Evolutionary conservation across 2,329 filamentous ascomycete genomes (phyloP), one percentile per base, ranked within the genome.

Genomic region (Chaetomiaceae sp.): DNA sequence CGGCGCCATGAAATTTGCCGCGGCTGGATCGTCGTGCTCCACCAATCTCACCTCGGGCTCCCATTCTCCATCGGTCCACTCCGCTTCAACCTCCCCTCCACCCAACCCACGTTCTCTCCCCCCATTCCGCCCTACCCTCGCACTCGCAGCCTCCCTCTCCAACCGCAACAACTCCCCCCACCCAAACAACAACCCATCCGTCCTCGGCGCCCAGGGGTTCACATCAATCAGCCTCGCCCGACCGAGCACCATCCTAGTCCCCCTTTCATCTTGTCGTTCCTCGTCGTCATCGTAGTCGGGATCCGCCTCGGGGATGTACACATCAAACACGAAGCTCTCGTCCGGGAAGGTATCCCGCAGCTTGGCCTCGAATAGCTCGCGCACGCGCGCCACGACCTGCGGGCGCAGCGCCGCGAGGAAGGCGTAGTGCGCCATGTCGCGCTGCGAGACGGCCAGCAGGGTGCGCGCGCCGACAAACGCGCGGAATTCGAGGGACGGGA

Each of bases 401-500:
- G 79, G 73, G 39, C 81, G 76, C 65, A 96, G 62, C 0, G 61
- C 66, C 14, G 68, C 62, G 4, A 97, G 74, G 62, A 96, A 98
- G 11, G 85, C 80, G 65, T 91, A 97, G 68, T 93, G 79, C 60
- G 95, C 95, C 42, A 91, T 75, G 62, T 97, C 91, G 5, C 93
- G 80, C 67, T 97, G 93, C 27, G 84, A 86, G 48, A 97, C 82
- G 49, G 82, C 89, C 33, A 98, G 75, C 14, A 98, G 74, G 44
- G 79, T 79, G 10, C 88, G 76, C 48, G 89, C 75, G 58, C 91
- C 87, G 32, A 97, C 93, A 61, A 97, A 98, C 64, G 90, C 96
- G 19, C 93, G 80, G 66, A 98, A 98, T 64, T 98, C 93, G 48
- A 96, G 79, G 0, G 88, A 86, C 0, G 90, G 88, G 63, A 96